Evolutionary conservation across 2,329 filamentous ascomycete genomes (phyloP), one percentile per base, ranked within the genome.

Genomic region (Neonectria sp.): DNA sequence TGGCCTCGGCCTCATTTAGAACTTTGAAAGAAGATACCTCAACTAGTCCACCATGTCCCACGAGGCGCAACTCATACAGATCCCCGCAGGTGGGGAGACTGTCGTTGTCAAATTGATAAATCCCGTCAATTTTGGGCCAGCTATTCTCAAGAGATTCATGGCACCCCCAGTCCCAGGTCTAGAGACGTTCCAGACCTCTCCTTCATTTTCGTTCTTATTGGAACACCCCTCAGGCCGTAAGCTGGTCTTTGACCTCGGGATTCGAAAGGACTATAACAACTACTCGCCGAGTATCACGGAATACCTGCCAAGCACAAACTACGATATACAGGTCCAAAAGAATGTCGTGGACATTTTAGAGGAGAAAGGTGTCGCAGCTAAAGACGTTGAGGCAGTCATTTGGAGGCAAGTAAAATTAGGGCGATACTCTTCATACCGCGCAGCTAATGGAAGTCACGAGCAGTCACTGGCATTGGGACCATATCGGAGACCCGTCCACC

Each of bases 391-490:
- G n/a, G 71, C 68, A 1, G 71, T 73, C 12, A 72, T 72, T 24
- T 73, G 71, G 71, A 73, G 71, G 71, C 67, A 1, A 57, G 69
- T 65, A n/a, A 13, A n/a, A 31, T 7, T 27, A 6, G 45, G 11
- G 45, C 11, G 13, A 48, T 3, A 21, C 12, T 25, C 45, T 25
- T 48, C n/a, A 48, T 12, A 6, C 15, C 8, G 12, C 15, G 27
- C 15, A 11, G 27, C 48, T 31, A 31, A 51, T n/a, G n/a, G 17
- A 17, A 13, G 5, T 8, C 15, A 8, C 27, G 13, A 9, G 15
- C 11, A 79, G 82, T 62, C 85, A 88, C 68, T 84, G 80, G 76
- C 83, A 85, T 67, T 85, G 80, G 75, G 87, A 89, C 71, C 88
- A 89, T 63, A 84, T 82, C 9, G 88, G 87, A 0, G 83, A 88